Evolutionary conservation across 1,139 yeast species (phyloP).

Genomic region (Trichomonascaceae sp.): DNA sequence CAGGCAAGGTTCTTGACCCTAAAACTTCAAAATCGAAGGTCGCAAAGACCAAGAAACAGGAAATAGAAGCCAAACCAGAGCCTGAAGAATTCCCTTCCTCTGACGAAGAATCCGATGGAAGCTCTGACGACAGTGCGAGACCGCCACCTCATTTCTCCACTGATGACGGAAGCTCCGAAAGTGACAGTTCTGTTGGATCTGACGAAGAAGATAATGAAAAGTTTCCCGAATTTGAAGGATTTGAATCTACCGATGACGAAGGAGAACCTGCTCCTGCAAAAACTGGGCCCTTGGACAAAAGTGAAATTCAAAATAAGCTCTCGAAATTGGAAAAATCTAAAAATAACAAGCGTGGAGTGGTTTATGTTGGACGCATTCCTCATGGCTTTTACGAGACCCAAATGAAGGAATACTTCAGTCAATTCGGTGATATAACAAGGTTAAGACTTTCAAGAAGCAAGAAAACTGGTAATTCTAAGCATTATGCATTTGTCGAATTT

Average conservation of each 20-base stretch:
- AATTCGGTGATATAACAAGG: conserved; percentile 79
- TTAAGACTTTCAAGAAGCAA: conserved; percentile 82
- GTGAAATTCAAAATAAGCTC: conserved; percentile 21
- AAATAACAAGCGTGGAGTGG: conserved; percentile 44
- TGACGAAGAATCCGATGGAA: conserved; percentile 24
- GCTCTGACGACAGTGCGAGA: background rate
- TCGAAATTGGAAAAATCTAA: conserved; percentile 14
- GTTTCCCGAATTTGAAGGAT: conserved; percentile 23
- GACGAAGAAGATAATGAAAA: conserved; percentile 23
- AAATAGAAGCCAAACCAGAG: background rate
- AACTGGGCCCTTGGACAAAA: conserved; percentile 15
- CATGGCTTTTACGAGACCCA: conserved; percentile 86
- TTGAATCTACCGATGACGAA: conserved; percentile 30
- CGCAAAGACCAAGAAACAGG: conserved; percentile 1
- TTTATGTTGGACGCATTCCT: conserved; percentile 89
- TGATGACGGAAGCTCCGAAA: conserved; percentile 21
- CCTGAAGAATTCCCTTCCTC: conserved; percentile 31
- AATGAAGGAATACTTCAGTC: conserved; percentile 72
- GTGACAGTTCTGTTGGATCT: conserved; percentile 14
- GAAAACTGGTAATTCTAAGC: conserved; percentile 87
- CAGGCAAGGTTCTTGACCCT: conserved; percentile 4
- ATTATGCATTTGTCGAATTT: conserved; percentile 88
- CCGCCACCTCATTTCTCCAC: conserved; percentile 16
- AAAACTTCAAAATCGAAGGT: conserved; percentile 3
- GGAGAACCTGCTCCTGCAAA: conserved; percentile 25